Evolutionary conservation across 208 protist species (phyloP).

Genomic region (Leishmania major): DNA sequence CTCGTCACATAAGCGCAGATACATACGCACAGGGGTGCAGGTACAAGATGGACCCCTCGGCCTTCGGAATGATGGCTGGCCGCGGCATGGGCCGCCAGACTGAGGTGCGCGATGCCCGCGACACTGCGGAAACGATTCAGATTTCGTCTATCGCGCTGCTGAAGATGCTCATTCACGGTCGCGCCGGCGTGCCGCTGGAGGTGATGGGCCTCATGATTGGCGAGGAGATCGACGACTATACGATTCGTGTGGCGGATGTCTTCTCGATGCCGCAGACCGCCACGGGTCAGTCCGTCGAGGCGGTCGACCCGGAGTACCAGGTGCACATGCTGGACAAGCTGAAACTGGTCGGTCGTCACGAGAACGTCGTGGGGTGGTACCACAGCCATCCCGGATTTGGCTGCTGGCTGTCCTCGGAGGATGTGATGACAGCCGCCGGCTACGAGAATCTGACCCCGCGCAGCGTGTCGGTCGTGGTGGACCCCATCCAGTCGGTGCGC

Average conservation of each 20-base stretch:
- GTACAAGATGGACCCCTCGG: conserved; percentile 20
- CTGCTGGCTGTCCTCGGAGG: conserved; percentile 99
- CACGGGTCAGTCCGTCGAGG: conserved; percentile 99
- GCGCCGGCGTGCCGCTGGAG: conserved; percentile 99
- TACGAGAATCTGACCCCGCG: conserved; percentile 98
- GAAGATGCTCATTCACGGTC: conserved; percentile 99
- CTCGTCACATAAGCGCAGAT: neutral
- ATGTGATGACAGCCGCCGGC: conserved; percentile 98
- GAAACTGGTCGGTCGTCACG: conserved; percentile 97
- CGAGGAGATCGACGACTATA: conserved; percentile 99
- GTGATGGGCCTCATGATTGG: conserved; percentile 99
- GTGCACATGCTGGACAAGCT: conserved; percentile 99
- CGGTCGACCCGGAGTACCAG: conserved; percentile 99
- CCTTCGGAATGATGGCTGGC: conserved; percentile 27
- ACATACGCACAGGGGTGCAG: neutral
- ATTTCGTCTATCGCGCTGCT: conserved; percentile 99
- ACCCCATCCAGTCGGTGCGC: conserved; percentile 99
- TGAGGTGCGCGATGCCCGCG: conserved; percentile 71
- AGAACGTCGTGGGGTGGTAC: conserved; percentile 99
- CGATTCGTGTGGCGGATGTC: conserved; percentile 98
- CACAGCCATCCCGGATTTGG: conserved; percentile 99
- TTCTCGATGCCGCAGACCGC: conserved; percentile 99
- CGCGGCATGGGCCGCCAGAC: conserved; percentile 26
- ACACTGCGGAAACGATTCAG: conserved; percentile 99
- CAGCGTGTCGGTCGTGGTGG: conserved; percentile 99